These are phyloP conservation scores for Lentinus brumalis DNA, from an alignment of 768 basidiomycete genomes.

Conservation along the genomic window DNA sequence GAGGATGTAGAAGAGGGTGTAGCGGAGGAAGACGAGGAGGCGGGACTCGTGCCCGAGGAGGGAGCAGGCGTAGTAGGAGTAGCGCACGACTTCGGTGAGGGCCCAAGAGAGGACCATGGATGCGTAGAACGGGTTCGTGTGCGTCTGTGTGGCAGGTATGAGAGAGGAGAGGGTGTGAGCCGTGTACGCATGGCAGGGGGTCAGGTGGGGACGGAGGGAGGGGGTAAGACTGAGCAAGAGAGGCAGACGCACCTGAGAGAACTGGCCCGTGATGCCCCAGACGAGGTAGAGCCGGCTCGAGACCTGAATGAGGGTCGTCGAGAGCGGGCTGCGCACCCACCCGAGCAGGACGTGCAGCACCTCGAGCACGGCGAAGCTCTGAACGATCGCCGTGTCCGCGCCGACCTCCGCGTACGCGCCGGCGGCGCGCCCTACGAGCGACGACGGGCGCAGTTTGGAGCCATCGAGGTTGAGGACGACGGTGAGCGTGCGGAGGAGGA, in stretches of 20 bases:
- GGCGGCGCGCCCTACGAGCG: slow-evolving; percentile 51
- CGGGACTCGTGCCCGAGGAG: slow-evolving; percentile 56
- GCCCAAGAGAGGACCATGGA: slow-evolving; percentile 96
- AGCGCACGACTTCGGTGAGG: slow-evolving; percentile 87
- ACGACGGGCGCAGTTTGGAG: slow-evolving; percentile 24
- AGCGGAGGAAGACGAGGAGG: slow-evolving; percentile 70
- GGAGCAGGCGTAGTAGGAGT: slow-evolving; percentile 78
- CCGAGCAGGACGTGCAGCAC: slow-evolving; percentile 78
- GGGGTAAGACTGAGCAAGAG: slow-evolving; percentile 25
- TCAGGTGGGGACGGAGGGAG: not conserved
- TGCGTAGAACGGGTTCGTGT: slow-evolving; percentile 76
- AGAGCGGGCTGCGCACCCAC: slow-evolving; percentile 75
- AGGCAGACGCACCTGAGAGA: slow-evolving; percentile 47
- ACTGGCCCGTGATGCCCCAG: slow-evolving; percentile 78
- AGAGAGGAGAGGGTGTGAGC: slow-evolving; percentile 5
- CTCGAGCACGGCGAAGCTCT: slow-evolving; percentile 84
- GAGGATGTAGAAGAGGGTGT: slow-evolving; percentile 91
- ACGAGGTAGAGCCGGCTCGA: slow-evolving; percentile 79
- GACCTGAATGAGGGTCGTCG: slow-evolving; percentile 80
- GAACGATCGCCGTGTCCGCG: slow-evolving; percentile 64
- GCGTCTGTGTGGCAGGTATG: slow-evolving; percentile 46
- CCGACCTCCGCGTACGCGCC: slow-evolving; percentile 69
- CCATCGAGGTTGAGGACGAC: slow-evolving; percentile 39
- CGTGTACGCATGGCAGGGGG: slow-evolving; percentile 21
- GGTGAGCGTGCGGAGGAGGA: slow-evolving; percentile 58